These are phyloP conservation scores for Solanum megistacrolobum DNA, from an alignment of 257 asterid species.

Conservation along the genomic window DNA sequence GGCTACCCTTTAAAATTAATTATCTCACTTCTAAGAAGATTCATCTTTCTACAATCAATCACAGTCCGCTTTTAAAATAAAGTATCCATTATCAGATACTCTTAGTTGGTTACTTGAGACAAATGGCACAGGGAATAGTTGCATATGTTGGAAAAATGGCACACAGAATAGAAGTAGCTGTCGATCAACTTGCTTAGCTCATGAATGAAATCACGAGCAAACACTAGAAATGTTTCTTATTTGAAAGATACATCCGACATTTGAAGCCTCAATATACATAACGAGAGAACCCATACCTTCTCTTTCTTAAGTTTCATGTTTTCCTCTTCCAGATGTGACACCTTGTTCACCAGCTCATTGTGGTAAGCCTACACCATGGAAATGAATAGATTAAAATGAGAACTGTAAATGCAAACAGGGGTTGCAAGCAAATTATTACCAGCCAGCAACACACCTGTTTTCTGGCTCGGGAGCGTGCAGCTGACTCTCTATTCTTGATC, in stretches of 20 bases:
- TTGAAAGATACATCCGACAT: neutral
- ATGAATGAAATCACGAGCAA: neutral
- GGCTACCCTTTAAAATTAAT: neutral
- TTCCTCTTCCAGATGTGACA: conserved; percentile 71
- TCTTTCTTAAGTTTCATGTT: conserved; percentile 61
- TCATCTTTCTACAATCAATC: neutral
- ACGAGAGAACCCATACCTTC: conserved; percentile 30
- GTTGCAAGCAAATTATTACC: neutral
- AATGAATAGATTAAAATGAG: neutral
- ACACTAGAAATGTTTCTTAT: neutral
- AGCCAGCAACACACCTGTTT: conserved; percentile 55
- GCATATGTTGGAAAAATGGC: neutral
- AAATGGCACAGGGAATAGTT: neutral
- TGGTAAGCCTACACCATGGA: conserved; percentile 60
- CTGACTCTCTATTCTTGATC: conserved; percentile 84
- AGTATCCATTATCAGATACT: neutral
- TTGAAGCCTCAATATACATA: neutral
- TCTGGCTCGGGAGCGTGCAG: conserved; percentile 91
- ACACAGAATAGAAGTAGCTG: neutral
- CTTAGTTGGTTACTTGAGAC: neutral
- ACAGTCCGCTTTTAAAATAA: neutral
- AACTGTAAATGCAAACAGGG: neutral
- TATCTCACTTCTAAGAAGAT: neutral
- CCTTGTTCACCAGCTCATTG: conserved; percentile 76
- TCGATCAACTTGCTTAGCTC: neutral